Conservation (phyloP, 2,329 filamentous ascomycete genomes). For the Microdochium nivale region DNA sequence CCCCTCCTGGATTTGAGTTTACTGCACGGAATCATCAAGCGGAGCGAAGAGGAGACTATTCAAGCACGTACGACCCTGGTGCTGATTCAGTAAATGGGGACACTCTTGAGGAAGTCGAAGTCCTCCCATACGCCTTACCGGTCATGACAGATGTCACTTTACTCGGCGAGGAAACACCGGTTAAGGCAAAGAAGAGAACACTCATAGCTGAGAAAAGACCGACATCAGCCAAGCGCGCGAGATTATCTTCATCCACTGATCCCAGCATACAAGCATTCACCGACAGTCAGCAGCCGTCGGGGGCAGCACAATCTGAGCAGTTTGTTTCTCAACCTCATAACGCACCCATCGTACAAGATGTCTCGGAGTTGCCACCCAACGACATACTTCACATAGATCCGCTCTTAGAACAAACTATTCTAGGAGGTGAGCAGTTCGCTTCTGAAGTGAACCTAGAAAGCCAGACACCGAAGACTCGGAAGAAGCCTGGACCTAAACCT, state of each 20-base stretch:
- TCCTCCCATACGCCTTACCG: slow-evolving; percentile 12
- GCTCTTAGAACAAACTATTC: not conserved
- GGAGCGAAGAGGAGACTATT: slow-evolving; percentile 16
- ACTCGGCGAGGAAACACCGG: slow-evolving; percentile 3
- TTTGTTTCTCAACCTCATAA: not conserved
- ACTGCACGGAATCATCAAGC: slow-evolving; percentile 2
- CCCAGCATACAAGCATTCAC: not conserved
- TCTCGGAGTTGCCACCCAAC: not conserved
- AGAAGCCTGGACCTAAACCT: not conserved
- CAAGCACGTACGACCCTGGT: slow-evolving; percentile 18
- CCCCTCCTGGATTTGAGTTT: slow-evolving; percentile 28
- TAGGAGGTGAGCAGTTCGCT: not conserved
- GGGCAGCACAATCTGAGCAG: not conserved
- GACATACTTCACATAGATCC: not conserved
- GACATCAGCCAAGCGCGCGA: not conserved
- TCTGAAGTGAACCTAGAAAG: not conserved
- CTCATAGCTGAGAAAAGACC: not conserved
- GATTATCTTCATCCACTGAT: not conserved
- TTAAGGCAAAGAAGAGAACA: slow-evolving; percentile 9
- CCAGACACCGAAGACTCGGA: not conserved
- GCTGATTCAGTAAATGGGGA: slow-evolving; percentile 7
- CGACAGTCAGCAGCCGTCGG: not conserved
- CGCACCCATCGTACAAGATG: no score
- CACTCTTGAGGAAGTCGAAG: slow-evolving; percentile 5
- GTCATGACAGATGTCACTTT: slow-evolving; percentile 16